Evolutionary conservation across 441 rosid species (phyloP).

Genomic region (Jatropha multifida): DNA sequence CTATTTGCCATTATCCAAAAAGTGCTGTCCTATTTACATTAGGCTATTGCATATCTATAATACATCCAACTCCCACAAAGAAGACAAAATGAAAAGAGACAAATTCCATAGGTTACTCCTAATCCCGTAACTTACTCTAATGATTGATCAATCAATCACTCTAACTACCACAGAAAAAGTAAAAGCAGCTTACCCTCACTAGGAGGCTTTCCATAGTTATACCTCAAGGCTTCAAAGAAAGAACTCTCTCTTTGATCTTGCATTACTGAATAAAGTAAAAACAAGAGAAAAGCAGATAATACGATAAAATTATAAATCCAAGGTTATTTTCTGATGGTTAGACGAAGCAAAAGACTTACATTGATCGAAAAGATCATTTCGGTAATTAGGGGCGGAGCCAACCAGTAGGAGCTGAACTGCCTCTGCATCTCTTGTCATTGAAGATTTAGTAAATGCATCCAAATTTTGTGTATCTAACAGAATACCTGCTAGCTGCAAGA

Average conservation of each 20-base stretch:
- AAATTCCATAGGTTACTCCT: conserved; percentile 1
- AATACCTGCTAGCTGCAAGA: conserved; percentile 60
- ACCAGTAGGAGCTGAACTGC: conserved; percentile 60
- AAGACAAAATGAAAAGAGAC: neutral
- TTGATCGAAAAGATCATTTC: conserved; percentile 44
- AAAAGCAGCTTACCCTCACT: conserved; percentile 35
- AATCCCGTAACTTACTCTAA: conserved; percentile 3
- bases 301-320: neutral
- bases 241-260: conserved; percentile 45
- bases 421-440: conserved; percentile 56
- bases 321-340: neutral
- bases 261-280: conserved; percentile 38
- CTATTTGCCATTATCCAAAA: neutral
- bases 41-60: neutral
- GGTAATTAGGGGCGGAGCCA: conserved; percentile 48
- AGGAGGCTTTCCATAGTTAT: conserved; percentile 48
- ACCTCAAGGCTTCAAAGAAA: conserved; percentile 39
- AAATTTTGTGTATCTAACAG: conserved; percentile 58
- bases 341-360: conserved; percentile 27
- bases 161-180: neutral
- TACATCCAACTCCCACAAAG: neutral
- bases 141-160: conserved; percentile 3
- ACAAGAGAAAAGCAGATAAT: neutral
- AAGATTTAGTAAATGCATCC: conserved; percentile 31
- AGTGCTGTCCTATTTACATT: neutral